phyloP scores from a whole-genome alignment of 2,329 filamentous ascomycete genomes.

The Westerdykella sp. region DNA sequence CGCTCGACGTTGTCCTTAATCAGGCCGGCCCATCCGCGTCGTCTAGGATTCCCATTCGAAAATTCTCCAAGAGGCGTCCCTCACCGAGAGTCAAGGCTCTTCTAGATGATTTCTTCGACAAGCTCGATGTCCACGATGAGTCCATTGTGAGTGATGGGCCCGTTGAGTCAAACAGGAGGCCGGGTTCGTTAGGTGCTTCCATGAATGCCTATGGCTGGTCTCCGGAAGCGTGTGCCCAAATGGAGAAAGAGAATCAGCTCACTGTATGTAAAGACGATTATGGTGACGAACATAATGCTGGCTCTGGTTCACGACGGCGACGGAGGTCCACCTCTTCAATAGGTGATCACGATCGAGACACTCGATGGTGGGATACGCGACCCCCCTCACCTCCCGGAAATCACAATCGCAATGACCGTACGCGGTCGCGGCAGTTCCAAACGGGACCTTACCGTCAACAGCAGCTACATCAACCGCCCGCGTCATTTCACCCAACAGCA shows the following conservation, averaged over 20 bases:
- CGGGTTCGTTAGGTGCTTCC: constrained; percentile 57
- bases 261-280: not conserved
- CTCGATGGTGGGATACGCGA: not conserved
- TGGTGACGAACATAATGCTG: not conserved
- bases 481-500: not conserved
- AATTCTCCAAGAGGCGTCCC: constrained; percentile 62
- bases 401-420: too few relatives aligned
- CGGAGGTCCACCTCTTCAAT: not conserved
- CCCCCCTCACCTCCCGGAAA: too few relatives aligned
- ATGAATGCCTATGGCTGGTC: constrained; percentile 90
- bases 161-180: constrained; percentile 53
- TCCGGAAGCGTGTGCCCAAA: constrained; percentile 69
- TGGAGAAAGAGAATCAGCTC: constrained; percentile 48
- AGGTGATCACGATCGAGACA: constrained; percentile 2
- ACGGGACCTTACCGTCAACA: not conserved
- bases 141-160: constrained; percentile 37
- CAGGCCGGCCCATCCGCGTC: constrained; percentile 66
- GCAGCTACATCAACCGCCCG: not conserved
- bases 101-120: constrained; percentile 62
- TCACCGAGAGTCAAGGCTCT: constrained; percentile 64
- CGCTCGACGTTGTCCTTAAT: constrained; percentile 71
- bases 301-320: not conserved
- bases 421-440: not conserved
- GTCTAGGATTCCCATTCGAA: constrained; percentile 57
- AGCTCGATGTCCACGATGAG: constrained; percentile 45